Conservation (phyloP, 805 yeast genomes). For the Starmerella stellata region DNA sequence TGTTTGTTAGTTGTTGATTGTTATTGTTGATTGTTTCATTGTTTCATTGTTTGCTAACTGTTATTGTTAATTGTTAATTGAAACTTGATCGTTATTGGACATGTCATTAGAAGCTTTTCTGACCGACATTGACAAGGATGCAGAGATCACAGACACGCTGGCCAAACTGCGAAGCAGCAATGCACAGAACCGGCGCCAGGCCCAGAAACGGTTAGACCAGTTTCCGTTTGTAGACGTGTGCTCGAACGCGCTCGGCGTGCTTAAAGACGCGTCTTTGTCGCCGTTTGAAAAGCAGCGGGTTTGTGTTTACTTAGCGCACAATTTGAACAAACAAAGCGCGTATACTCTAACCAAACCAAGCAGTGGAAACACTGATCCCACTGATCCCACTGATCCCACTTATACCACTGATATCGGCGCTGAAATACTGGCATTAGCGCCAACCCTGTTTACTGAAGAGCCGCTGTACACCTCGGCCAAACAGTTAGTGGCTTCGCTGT, state of each 20-base stretch:
- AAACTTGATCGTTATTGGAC: no score
- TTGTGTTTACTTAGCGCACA: slow-evolving; percentile 56
- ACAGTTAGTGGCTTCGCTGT: slow-evolving; percentile 35
- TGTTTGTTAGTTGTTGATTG: no score
- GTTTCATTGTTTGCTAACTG: no score
- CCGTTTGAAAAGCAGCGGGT: slow-evolving; percentile 19
- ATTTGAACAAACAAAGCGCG: slow-evolving; percentile 2
- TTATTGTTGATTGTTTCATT: no score
- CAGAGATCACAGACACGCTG: not conserved
- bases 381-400: not conserved
- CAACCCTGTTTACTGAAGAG: slow-evolving; percentile 35
- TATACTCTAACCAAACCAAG: not conserved
- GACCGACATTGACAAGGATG: not conserved
- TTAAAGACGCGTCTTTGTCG: slow-evolving; percentile 4
- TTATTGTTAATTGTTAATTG: no score
- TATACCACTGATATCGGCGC: not conserved
- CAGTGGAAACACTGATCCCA: no score
- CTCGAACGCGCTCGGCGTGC: not conserved
- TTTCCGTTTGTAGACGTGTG: slow-evolving; percentile 24
- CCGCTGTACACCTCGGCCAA: slow-evolving; percentile 25
- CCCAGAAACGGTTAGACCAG: slow-evolving; percentile 41
- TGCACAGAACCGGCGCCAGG: not conserved
- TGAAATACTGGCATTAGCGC: not conserved
- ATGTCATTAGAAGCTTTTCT: not conserved
- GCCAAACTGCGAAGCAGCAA: not conserved